These are phyloP conservation scores for Ustilago crameri DNA, from an alignment of 1,284 basidiomycete genomes.

Conservation along the genomic window DNA sequence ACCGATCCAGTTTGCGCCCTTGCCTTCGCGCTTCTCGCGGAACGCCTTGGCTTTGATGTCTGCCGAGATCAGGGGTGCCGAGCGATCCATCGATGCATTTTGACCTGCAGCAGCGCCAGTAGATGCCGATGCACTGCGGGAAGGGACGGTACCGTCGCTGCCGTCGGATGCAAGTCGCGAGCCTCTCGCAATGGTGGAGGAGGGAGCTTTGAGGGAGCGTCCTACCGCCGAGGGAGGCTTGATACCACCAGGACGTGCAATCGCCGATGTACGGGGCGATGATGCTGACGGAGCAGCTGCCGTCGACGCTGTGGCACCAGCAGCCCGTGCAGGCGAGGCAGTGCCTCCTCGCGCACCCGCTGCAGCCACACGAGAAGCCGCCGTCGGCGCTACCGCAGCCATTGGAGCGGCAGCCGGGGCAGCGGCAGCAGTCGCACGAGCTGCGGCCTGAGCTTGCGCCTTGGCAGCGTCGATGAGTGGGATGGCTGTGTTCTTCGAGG, in stretches of 20 bases:
- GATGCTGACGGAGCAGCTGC: constrained; percentile 19
- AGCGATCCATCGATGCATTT: constrained; percentile 33
- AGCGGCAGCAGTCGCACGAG: constrained; percentile 54
- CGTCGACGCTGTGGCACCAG: constrained; percentile 9
- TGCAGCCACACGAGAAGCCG: constrained; percentile 11
- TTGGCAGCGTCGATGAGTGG: constrained; percentile 82
- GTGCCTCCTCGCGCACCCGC: constrained; percentile 10
- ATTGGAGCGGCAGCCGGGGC: constrained; percentile 28
- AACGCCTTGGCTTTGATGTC: constrained; percentile 79
- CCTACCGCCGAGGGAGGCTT: constrained; percentile 54
- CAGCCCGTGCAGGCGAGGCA: constrained; percentile 28
- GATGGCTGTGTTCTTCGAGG: constrained; percentile 83
- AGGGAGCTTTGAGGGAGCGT: constrained; percentile 51
- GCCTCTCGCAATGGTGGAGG: constrained; percentile 29
- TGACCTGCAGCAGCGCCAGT: constrained; percentile 12
- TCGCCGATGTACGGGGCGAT: constrained; percentile 33
- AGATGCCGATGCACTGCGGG: constrained; percentile 33
- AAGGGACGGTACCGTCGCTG: constrained; percentile 19
- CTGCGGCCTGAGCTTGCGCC: constrained; percentile 43
- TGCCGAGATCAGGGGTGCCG: constrained; percentile 76
- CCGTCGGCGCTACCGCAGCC: constrained; percentile 11
- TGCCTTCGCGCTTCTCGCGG: constrained; percentile 80
- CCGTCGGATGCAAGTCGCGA: constrained; percentile 39
- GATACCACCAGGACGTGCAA: constrained; percentile 44
- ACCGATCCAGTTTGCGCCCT: constrained; percentile 70